These are phyloP conservation scores for Leccinum sublutescens DNA, from an alignment of 768 basidiomycete genomes.

Conservation along the genomic window DNA sequence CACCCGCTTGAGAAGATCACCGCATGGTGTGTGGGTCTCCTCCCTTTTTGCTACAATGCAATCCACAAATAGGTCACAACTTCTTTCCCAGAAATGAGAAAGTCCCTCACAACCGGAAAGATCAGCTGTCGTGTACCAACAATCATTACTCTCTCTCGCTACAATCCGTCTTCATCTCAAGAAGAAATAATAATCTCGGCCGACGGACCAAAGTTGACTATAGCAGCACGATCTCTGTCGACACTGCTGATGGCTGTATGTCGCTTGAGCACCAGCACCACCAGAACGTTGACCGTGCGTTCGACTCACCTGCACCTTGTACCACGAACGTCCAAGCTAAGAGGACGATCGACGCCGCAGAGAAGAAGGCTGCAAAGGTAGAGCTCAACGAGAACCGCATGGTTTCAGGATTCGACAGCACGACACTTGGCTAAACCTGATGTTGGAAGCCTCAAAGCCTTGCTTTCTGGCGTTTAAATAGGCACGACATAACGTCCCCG, in stretches of 20 bases:
- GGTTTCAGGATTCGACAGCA: background rate
- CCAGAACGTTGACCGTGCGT: no score
- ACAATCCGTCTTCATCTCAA: background rate
- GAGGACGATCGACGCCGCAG: background rate
- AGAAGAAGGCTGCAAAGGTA: background rate
- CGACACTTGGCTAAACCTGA: background rate
- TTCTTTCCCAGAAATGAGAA: background rate
- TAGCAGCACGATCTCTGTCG: no score
- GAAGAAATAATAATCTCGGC: background rate
- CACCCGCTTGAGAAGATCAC: background rate
- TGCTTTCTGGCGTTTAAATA: background rate
- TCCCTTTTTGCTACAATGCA: background rate
- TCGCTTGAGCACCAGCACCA: no score
- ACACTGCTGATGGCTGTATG: no score
- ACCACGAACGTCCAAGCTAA: conserved; percentile 5
- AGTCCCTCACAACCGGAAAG: background rate
- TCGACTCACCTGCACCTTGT: conserved; percentile 13
- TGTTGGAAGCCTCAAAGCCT: background rate
- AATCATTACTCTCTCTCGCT: background rate
- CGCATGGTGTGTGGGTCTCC: background rate
- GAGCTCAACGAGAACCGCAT: conserved; percentile 7
- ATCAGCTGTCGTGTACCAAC: background rate
- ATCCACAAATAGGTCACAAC: background rate
- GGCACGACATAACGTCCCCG: background rate
- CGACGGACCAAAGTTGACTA: no score